Conservation (phyloP, 306 rosid genomes). For the Dalbergia oliveri region DNA sequence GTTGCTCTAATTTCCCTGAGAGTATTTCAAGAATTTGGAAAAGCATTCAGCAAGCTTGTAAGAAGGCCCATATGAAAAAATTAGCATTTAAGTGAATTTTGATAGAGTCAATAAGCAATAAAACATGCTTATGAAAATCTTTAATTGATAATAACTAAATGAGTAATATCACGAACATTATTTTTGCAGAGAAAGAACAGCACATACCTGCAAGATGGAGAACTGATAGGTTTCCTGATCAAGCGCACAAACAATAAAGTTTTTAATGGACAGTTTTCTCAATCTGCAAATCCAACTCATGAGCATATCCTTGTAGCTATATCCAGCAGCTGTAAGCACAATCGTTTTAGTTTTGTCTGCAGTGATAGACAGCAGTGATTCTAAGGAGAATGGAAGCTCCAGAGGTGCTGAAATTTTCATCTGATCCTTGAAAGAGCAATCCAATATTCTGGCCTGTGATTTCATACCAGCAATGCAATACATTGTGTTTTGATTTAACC, state of each 20-base stretch:
- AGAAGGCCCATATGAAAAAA: background rate
- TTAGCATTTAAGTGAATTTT: background rate
- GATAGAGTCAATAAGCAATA: background rate
- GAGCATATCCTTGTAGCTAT: constrained; percentile 94
- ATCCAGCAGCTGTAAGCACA: constrained; percentile 82
- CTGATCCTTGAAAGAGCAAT: constrained; percentile 59
- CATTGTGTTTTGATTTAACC: constrained; percentile 57
- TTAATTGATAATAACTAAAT: constrained; percentile 21
- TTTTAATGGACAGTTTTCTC: constrained; percentile 62
- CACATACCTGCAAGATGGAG: constrained; percentile 78
- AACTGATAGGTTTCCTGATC: constrained; percentile 82
- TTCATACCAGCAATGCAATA: constrained; percentile 57
- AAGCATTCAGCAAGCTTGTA: background rate
- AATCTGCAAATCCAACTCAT: constrained; percentile 98
- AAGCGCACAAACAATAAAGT: constrained; percentile 78
- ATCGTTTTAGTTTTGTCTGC: constrained; percentile 78
- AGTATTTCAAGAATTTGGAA: background rate
- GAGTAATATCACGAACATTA: background rate
- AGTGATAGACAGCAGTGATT: constrained; percentile 67
- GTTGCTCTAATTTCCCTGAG: background rate
- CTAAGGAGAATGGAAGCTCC: constrained; percentile 79
- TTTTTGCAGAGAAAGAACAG: constrained; percentile 15
- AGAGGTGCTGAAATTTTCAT: constrained; percentile 49
- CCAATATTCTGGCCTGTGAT: constrained; percentile 45
- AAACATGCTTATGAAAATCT: background rate